Evolutionary conservation across 129 eudicot genomes (phyloP).

Genomic region (Tagetes patula): DNA sequence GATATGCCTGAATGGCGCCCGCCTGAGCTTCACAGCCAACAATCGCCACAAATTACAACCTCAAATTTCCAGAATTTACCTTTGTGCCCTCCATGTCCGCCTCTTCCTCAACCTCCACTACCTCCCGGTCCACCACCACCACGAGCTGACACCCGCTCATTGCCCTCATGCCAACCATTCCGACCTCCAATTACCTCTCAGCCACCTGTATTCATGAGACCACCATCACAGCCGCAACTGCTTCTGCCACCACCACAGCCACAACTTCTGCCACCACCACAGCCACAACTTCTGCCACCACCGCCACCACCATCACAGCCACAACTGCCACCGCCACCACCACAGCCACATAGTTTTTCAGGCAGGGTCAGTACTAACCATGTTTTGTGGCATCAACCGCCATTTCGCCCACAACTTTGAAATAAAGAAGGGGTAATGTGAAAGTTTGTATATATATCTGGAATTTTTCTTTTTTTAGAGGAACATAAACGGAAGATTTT

Average conservation of each 20-base stretch:
- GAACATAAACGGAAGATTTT: neutral
- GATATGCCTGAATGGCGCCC: constrained; percentile 85
- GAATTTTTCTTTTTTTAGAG: constrained; percentile 11
- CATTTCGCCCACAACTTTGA: constrained; percentile 32
- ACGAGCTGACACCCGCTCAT: constrained; percentile 25
- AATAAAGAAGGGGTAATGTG: neutral
- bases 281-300: neutral
- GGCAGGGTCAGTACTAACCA: constrained; percentile 21
- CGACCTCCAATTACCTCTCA: constrained; percentile 31
- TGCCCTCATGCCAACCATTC: constrained; percentile 39
- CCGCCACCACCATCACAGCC: neutral
- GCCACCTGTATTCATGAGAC: constrained; percentile 3
- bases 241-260: constrained; percentile 2
- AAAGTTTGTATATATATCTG: constrained; percentile 37
- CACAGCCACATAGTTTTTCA: neutral
- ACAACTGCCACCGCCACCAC: neutral
- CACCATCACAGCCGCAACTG: neutral
- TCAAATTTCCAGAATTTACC: constrained; percentile 30
- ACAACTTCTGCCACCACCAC: constrained; percentile 12
- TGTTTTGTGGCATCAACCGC: constrained; percentile 23
- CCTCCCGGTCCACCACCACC: constrained; percentile 35
- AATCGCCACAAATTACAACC: constrained; percentile 2
- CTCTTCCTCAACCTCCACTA: constrained; percentile 22
- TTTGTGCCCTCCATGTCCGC: constrained; percentile 29
- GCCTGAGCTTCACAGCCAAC: constrained; percentile 39